Percentiles rank a stretch among this genome's conserved stretches.
phyloP scores from a whole-genome alignment of 2,329 filamentous ascomycete genomes.

The Lachnellula suecica region DNA sequence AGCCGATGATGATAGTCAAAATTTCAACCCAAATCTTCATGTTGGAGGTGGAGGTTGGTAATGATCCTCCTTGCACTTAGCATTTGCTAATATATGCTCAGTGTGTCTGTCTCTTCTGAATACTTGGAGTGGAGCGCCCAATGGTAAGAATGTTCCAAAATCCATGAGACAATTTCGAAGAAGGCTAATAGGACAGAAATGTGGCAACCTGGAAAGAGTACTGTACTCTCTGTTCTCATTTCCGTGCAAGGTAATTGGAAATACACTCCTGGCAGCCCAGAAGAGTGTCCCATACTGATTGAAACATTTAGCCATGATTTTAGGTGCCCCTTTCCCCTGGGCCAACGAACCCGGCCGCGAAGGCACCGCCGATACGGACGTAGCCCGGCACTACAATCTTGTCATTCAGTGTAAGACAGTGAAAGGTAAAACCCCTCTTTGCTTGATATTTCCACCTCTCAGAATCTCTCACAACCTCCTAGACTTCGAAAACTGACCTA shows the following conservation, averaged over 20 bases:
- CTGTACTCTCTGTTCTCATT: conserved; percentile 22
- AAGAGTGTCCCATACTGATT: too few relatives aligned
- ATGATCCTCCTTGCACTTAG: background rate
- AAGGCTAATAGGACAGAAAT: background rate
- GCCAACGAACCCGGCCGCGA: conserved; percentile 23
- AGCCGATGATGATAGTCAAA: conserved; percentile 17
- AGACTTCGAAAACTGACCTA: background rate
- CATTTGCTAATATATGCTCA: background rate
- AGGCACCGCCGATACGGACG: background rate
- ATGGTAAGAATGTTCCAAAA: background rate
- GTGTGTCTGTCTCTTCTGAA: conserved; percentile 19
- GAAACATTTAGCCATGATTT: conserved; percentile 19
- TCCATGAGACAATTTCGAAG: background rate
- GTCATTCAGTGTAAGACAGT: conserved; percentile 20
- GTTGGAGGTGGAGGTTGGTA: conserved; percentile 9
- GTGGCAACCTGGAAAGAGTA: conserved; percentile 26
- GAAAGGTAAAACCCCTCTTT: conserved; percentile 4
- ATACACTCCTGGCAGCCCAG: too few relatives aligned
- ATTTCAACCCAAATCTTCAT: conserved; percentile 27
- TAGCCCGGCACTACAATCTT: conserved; percentile 11
- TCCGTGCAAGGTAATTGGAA: conserved; percentile 14
- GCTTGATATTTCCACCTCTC: background rate
- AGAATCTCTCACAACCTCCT: background rate
- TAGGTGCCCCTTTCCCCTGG: conserved; percentile 22
- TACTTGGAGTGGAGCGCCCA: conserved; percentile 17